Percentiles rank a stretch among this genome's conserved stretches.
Evolutionary conservation across 2,329 filamentous ascomycete species (phyloP).

Genomic region (Fusarium verticillioides): DNA sequence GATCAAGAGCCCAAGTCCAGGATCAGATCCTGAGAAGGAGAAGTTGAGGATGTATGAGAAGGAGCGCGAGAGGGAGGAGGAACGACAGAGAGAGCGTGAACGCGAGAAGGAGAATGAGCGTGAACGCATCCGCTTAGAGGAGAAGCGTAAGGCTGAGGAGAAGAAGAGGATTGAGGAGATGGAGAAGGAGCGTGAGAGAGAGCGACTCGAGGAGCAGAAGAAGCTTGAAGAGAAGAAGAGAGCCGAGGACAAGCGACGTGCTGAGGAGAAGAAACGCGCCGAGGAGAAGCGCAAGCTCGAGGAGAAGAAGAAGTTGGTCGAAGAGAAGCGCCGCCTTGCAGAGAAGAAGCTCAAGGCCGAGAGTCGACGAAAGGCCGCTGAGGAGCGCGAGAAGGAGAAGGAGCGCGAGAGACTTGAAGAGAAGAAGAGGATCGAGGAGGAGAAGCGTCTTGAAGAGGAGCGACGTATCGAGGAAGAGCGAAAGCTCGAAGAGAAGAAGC

Average conservation of each 20-base stretch:
- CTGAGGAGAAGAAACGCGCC: background rate
- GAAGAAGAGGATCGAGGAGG: slow-evolving; percentile 16
- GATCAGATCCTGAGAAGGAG: slow-evolving; percentile 15
- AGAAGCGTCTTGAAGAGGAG: slow-evolving; percentile 9
- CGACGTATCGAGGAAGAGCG: slow-evolving; percentile 9
- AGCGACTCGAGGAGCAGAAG: slow-evolving; percentile 6
- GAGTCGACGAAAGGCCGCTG: slow-evolving; percentile 6
- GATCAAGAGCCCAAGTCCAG: background rate
- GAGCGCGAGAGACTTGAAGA: slow-evolving; percentile 6
- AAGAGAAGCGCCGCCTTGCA: slow-evolving; percentile 12
- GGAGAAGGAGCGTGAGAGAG: slow-evolving; percentile 15
- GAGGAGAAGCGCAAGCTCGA: slow-evolving; percentile 15
- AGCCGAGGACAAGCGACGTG: slow-evolving; percentile 1
- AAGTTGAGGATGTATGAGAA: slow-evolving; percentile 10
- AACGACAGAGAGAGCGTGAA: slow-evolving; percentile 11
- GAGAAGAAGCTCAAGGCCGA: slow-evolving; percentile 15
- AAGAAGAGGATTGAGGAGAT: slow-evolving; percentile 11
- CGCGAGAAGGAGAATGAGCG: slow-evolving; percentile 23
- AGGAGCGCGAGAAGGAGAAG: slow-evolving; percentile 12
- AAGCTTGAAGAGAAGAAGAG: slow-evolving; percentile 1
- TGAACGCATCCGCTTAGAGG: slow-evolving; percentile 10
- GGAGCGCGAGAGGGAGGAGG: slow-evolving; percentile 7
- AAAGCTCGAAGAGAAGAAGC: slow-evolving; percentile 18
- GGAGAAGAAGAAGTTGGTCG: slow-evolving; percentile 13
- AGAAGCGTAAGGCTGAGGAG: slow-evolving; percentile 16